Evolutionary conservation across 2,329 filamentous ascomycete genomes (phyloP).

Genomic region (Colletotrichum sp.): DNA sequence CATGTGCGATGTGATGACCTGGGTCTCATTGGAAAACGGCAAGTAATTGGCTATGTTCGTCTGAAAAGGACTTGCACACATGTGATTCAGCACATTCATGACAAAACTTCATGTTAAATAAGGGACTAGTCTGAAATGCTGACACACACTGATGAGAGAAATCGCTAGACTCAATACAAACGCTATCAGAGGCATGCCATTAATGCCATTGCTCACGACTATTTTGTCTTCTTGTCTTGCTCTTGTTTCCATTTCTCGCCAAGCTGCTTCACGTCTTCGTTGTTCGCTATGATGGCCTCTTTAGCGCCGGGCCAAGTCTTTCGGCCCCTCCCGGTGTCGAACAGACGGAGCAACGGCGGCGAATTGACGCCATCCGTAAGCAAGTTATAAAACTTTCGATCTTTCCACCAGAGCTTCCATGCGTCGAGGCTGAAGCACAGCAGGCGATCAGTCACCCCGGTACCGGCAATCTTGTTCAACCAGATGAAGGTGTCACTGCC

Average conservation of each 20-base stretch:
- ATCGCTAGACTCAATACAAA: background rate
- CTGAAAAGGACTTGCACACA: fast-evolving
- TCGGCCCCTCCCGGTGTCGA: constrained; percentile 42
- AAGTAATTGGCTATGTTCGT: background rate
- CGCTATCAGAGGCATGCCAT: fast-evolving
- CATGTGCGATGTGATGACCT: background rate
- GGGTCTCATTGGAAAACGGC: background rate
- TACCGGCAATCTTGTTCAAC: constrained; percentile 47
- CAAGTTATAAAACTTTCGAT: constrained; percentile 43
- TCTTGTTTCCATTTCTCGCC: constrained; percentile 1
- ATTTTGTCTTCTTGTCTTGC: background rate
- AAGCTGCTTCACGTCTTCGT: constrained; percentile 25
- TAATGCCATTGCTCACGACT: background rate
- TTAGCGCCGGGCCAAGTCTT: constrained; percentile 44
- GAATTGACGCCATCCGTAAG: constrained; percentile 44
- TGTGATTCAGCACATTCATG: background rate
- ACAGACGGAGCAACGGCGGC: constrained; percentile 44
- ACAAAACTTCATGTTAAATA: background rate
- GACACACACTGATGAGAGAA: background rate
- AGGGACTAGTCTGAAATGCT: background rate
- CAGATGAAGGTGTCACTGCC: constrained; percentile 33
- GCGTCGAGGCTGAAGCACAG: constrained; percentile 41
- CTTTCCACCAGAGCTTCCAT: constrained; percentile 48
- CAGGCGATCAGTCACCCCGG: constrained; percentile 43
- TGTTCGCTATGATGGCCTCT: constrained; percentile 32